These are phyloP conservation scores for Podila clonocystis DNA, from an alignment of 192 early-diverging fungal species.

Conservation along the genomic window DNA sequence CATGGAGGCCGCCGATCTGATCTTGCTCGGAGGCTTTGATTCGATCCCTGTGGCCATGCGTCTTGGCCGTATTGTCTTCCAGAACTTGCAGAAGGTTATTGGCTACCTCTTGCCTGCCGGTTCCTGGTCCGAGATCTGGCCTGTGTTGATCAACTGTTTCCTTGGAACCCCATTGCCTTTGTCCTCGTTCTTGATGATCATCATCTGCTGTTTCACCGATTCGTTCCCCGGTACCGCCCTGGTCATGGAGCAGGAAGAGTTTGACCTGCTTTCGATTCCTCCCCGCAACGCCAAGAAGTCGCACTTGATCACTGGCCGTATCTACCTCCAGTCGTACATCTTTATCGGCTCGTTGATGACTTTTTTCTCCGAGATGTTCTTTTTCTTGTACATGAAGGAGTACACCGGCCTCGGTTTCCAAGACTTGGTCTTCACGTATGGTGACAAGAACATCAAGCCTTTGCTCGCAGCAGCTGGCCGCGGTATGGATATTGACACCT, in stretches of 20 bases:
- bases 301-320: constrained; percentile 69
- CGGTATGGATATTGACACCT: constrained; percentile 27
- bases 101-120: constrained; percentile 84
- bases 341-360: constrained; percentile 81
- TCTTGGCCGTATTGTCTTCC: constrained; percentile 84
- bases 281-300: constrained; percentile 82
- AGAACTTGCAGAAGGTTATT: constrained; percentile 91
- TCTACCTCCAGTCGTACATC: constrained; percentile 82
- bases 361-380: constrained; percentile 72
- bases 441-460: constrained; percentile 4
- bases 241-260: constrained; percentile 83
- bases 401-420: constrained; percentile 64
- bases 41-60: constrained; percentile 74
- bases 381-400: constrained; percentile 72
- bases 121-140: constrained; percentile 78
- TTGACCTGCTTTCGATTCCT: constrained; percentile 72
- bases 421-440: constrained; percentile 48
- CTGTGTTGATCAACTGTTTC: constrained; percentile 81
- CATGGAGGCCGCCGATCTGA: constrained; percentile 75
- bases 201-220: constrained; percentile 64
- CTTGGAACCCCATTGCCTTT: constrained; percentile 84
- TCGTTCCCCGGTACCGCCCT: constrained; percentile 71
- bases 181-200: constrained; percentile 79
- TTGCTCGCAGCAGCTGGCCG: constrained; percentile 21
- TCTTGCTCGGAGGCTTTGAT: constrained; percentile 61